These are phyloP conservation scores for Tylopilus subfusipes DNA, from an alignment of 768 basidiomycete species.

Conservation along the genomic window DNA sequence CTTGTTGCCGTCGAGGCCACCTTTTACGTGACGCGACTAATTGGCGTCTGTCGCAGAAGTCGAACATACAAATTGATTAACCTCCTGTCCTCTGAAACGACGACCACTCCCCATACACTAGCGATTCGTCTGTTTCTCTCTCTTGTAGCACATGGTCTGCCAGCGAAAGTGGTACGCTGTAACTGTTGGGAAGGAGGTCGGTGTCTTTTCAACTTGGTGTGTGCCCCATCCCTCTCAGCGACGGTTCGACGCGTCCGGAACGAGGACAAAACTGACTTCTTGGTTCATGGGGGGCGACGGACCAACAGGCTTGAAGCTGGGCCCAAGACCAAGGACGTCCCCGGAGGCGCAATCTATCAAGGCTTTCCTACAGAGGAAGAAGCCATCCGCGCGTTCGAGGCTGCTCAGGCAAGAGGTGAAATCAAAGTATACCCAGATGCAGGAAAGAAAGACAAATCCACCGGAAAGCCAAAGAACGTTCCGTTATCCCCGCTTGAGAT, in stretches of 20 bases:
- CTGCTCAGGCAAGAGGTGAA: slow-evolving; percentile 29
- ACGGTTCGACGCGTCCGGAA: slow-evolving; percentile 7
- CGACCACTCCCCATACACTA: not conserved
- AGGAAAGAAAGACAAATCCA: not conserved
- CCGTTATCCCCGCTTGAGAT: slow-evolving; percentile 15
- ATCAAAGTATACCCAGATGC: slow-evolving; percentile 16
- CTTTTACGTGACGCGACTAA: slow-evolving; percentile 16
- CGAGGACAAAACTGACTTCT: slow-evolving; percentile 27
- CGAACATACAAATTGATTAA: slow-evolving; percentile 20
- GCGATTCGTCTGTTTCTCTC: not conserved
- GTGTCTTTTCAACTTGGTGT: slow-evolving; percentile 30
- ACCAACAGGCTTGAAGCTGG: slow-evolving; percentile 44
- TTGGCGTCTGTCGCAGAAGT: slow-evolving; percentile 10
- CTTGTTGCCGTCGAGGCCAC: not conserved
- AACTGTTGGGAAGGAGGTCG: slow-evolving; percentile 24
- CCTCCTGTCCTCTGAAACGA: slow-evolving; percentile 22
- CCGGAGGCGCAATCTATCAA: slow-evolving; percentile 41
- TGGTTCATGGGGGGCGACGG: slow-evolving; percentile 5
- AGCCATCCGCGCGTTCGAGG: slow-evolving; percentile 34
- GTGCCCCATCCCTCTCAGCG: slow-evolving; percentile 6
- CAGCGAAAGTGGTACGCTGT: slow-evolving; percentile 30
- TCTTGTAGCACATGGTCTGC: slow-evolving; percentile 11
- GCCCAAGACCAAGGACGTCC: slow-evolving; percentile 41
- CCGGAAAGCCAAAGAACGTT: slow-evolving; percentile 3
- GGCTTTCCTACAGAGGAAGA: slow-evolving; percentile 42